Percentiles rank a stretch among this genome's conserved stretches.
phyloP scores from a whole-genome alignment of 1,139 yeast species.

The Taiozyma sp. region DNA sequence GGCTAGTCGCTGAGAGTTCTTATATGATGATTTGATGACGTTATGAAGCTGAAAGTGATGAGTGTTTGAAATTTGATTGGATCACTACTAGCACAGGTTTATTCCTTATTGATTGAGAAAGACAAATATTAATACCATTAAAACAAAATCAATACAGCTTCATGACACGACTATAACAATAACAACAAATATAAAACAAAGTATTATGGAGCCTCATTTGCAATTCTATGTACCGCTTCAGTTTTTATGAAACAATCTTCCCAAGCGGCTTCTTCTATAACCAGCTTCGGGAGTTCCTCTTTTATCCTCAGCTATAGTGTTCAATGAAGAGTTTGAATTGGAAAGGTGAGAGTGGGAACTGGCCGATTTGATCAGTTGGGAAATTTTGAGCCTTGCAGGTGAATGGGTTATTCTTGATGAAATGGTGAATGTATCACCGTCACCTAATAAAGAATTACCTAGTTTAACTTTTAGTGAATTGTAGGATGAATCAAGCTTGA shows the following conservation, averaged over 20 bases:
- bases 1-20: not conserved
- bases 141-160: not conserved
- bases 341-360: constrained; percentile 17
- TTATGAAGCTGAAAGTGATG: not conserved
- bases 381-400: constrained; percentile 15
- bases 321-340: constrained; percentile 15
- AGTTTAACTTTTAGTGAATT: constrained; percentile 7
- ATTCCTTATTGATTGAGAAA: not conserved
- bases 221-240: not conserved
- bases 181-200: not conserved
- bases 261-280: constrained; percentile 1
- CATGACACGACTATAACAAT: not conserved
- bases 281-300: not conserved
- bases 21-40: not conserved
- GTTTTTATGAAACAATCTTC: constrained; percentile 7
- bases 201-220: not conserved
- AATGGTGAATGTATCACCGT: not conserved
- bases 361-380: constrained; percentile 20
- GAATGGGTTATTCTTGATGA: constrained; percentile 5
- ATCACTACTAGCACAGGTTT: not conserved
- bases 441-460: not conserved
- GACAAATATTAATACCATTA: not conserved
- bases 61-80: not conserved
- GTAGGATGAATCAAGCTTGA: constrained; percentile 11
- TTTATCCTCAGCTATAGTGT: not conserved